phyloP scores from a whole-genome alignment of 768 basidiomycete species.

The Lyophyllum decastes region DNA sequence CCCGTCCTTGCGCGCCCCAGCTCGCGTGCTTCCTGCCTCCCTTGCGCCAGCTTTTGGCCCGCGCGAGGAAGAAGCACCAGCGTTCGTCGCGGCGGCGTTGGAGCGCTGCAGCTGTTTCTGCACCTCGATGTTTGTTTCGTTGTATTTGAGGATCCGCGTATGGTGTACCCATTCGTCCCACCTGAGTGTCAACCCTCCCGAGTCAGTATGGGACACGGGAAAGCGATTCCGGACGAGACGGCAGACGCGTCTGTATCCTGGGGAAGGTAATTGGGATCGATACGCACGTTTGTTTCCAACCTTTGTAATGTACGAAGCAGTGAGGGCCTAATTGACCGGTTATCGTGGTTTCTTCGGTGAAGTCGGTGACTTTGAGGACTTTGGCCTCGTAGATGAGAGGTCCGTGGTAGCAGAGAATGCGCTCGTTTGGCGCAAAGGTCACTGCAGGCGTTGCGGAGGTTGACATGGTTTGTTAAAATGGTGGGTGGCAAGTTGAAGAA shows the following conservation, averaged over 20 bases:
- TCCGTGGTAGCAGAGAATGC: constrained; percentile 92
- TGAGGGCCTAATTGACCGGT: constrained; percentile 71
- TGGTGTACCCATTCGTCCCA: constrained; percentile 98
- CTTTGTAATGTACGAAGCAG: constrained; percentile 98
- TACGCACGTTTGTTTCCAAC: constrained; percentile 95
- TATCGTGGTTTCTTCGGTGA: constrained; percentile 63
- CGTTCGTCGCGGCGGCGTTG: constrained; percentile 24
- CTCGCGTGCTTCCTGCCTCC: constrained; percentile 32
- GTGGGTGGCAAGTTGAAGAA: neutral
- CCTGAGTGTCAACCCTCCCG: constrained; percentile 41
- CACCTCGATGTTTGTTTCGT: constrained; percentile 74
- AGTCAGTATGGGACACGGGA: constrained; percentile 2
- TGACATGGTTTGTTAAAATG: constrained; percentile 17
- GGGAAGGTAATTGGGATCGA: neutral
- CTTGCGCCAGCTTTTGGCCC: constrained; percentile 22
- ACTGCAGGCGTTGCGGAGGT: constrained; percentile 28
- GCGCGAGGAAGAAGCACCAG: constrained; percentile 19
- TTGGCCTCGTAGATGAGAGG: constrained; percentile 97
- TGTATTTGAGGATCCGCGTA: constrained; percentile 78
- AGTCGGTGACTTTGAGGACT: constrained; percentile 67
- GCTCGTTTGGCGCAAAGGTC: constrained; percentile 64
- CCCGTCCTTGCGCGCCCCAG: constrained; percentile 56
- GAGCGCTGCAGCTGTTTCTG: constrained; percentile 67
- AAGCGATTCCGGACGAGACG: neutral
- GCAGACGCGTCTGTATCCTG: neutral